Evolutionary conservation across 1,284 basidiomycete species (phyloP).

Genomic region (Gomphus sp.): DNA sequence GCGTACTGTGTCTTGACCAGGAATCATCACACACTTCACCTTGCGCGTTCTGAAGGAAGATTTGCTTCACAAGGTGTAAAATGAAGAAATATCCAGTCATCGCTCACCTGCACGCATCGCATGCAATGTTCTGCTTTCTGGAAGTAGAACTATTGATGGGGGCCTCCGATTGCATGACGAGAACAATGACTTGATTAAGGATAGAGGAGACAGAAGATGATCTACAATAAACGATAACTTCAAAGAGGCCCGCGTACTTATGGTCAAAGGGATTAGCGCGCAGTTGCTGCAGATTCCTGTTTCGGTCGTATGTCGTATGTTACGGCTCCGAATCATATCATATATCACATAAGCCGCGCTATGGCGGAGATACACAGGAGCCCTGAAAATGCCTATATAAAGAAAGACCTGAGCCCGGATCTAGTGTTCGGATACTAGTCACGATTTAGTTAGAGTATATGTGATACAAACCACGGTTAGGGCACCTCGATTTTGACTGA

Average conservation of each 20-base stretch:
- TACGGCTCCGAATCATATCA: background rate
- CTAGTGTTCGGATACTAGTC: no score
- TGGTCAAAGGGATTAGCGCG: background rate
- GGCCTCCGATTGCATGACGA: constrained; percentile 63
- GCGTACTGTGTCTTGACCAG: constrained; percentile 68
- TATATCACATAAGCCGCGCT: background rate
- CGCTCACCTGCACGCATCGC: constrained; percentile 73
- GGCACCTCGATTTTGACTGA: no score
- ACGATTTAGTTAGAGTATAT: no score
- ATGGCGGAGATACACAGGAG: no score
- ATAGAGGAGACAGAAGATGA: background rate
- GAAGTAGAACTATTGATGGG: constrained; percentile 67
- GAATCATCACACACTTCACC: constrained; percentile 72
- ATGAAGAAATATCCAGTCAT: constrained; percentile 4
- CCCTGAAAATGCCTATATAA: no score
- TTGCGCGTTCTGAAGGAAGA: constrained; percentile 53
- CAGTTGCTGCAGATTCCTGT: constrained; percentile 1
- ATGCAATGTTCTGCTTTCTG: constrained; percentile 84
- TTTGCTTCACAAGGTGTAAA: background rate
- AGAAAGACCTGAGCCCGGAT: no score
- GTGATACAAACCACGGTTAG: no score
- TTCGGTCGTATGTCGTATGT: background rate
- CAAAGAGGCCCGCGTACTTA: background rate
- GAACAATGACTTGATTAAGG: constrained; percentile 44
- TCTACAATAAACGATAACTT: background rate